phyloP scores from a whole-genome alignment of 208 protist genomes.

The Entamoeba invadens region DNA sequence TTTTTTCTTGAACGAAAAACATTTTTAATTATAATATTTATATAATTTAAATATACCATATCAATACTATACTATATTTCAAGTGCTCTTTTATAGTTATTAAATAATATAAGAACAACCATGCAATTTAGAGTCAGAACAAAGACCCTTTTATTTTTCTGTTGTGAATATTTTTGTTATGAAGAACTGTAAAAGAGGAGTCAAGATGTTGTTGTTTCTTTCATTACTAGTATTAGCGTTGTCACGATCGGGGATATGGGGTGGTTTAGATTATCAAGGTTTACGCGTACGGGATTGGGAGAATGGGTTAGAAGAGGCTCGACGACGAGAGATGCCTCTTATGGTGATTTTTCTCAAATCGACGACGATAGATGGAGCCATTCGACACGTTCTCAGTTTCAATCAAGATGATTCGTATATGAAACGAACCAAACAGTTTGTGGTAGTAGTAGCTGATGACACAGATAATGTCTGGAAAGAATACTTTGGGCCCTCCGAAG shows the following conservation, averaged over 20 bases:
- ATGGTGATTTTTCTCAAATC: background rate
- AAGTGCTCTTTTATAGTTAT: no score
- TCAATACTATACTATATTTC: no score
- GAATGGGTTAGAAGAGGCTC: background rate
- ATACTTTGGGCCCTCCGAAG: background rate
- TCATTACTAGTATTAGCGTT: background rate
- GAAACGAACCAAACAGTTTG: background rate
- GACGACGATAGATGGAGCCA: background rate
- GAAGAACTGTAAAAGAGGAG: no score
- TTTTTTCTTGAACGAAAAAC: no score
- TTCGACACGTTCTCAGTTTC: background rate
- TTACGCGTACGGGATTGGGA: background rate
- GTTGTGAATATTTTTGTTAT: no score
- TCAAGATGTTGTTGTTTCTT: background rate
- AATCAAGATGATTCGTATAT: background rate
- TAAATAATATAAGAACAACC: no score
- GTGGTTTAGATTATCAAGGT: background rate
- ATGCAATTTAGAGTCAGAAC: no score
- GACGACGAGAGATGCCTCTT: background rate
- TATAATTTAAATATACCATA: no score
- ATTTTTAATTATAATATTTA: no score
- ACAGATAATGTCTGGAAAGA: background rate
- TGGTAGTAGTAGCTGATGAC: background rate
- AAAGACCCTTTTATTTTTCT: no score
- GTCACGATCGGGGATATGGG: background rate